These are phyloP conservation scores for Phytophthora boehmeriae DNA, from an alignment of 352 stramenopile genomes.

Conservation along the genomic window DNA sequence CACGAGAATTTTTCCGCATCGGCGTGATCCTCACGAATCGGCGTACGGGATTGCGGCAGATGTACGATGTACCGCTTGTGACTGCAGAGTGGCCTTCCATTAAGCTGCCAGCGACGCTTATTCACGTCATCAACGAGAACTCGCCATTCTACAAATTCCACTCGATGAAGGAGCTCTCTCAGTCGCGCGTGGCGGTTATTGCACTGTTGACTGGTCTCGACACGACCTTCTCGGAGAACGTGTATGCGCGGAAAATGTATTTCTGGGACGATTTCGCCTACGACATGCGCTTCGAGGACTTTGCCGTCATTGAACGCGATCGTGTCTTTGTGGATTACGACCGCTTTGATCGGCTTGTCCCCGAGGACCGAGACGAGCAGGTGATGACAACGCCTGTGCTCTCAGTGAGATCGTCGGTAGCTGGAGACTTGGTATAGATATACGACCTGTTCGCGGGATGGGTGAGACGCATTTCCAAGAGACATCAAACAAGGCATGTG, in stretches of 20 bases:
- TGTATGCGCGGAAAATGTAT: slow-evolving; percentile 89
- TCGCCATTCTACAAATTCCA: slow-evolving; percentile 84
- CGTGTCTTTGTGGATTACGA: slow-evolving; percentile 71
- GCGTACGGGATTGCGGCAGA: slow-evolving; percentile 78
- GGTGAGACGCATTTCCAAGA: too few relatives aligned
- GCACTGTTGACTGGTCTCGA: slow-evolving; percentile 82
- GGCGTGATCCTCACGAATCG: slow-evolving; percentile 84
- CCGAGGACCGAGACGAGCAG: slow-evolving; percentile 35
- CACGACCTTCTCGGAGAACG: slow-evolving; percentile 86
- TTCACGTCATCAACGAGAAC: slow-evolving; percentile 81
- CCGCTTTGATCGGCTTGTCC: slow-evolving; percentile 64
- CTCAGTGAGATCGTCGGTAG: slow-evolving; percentile 13
- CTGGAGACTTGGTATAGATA: slow-evolving; percentile 23
- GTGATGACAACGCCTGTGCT: slow-evolving; percentile 31
- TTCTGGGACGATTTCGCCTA: slow-evolving; percentile 89
- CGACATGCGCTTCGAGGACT: slow-evolving; percentile 80
- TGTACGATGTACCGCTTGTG: slow-evolving; percentile 85
- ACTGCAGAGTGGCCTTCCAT: slow-evolving; percentile 83
- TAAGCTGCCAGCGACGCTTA: slow-evolving; percentile 80
- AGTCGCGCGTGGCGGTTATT: slow-evolving; percentile 79
- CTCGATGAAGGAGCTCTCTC: slow-evolving; percentile 69
- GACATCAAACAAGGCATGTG: too few relatives aligned
- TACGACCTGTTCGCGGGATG: too few relatives aligned
- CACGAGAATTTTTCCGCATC: slow-evolving; percentile 87
- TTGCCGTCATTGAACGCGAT: slow-evolving; percentile 73